phyloP scores from a whole-genome alignment of 2,329 filamentous ascomycete species.

The Diaporthe amygdali region DNA sequence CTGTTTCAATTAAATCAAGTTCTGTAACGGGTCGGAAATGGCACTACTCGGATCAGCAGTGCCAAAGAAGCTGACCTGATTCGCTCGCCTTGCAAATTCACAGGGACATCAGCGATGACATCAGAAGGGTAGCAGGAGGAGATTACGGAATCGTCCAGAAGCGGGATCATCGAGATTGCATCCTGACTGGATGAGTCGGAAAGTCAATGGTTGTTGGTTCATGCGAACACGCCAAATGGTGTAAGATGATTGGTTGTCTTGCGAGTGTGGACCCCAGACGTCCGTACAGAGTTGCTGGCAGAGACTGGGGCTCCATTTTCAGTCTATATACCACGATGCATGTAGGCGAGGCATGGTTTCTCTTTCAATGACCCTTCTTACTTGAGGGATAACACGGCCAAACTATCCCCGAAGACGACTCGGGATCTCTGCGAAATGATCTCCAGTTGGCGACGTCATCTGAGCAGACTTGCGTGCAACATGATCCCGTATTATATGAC shows the following conservation, averaged over 20 bases:
- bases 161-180: neutral
- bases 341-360: neutral
- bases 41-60: neutral
- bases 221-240: too few species aligned
- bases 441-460: too few species aligned
- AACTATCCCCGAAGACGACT: too few species aligned
- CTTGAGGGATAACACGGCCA: too few species aligned
- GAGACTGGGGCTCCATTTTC: neutral
- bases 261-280: neutral
- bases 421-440: too few species aligned
- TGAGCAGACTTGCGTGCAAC: too few species aligned
- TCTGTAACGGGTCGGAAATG: too few species aligned
- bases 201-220: neutral
- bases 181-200: neutral
- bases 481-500: too few species aligned
- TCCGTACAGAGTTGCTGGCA: neutral
- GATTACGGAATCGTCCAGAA: neutral
- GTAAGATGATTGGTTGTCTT: neutral
- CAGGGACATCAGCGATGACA: neutral
- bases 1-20: neutral
- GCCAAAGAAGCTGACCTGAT: neutral
- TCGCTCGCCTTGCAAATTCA: neutral
- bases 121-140: neutral
- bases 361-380: neutral
- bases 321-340: neutral